Evolutionary conservation across 768 basidiomycete genomes (phyloP).

Genomic region (Leccinum pellstonianum): DNA sequence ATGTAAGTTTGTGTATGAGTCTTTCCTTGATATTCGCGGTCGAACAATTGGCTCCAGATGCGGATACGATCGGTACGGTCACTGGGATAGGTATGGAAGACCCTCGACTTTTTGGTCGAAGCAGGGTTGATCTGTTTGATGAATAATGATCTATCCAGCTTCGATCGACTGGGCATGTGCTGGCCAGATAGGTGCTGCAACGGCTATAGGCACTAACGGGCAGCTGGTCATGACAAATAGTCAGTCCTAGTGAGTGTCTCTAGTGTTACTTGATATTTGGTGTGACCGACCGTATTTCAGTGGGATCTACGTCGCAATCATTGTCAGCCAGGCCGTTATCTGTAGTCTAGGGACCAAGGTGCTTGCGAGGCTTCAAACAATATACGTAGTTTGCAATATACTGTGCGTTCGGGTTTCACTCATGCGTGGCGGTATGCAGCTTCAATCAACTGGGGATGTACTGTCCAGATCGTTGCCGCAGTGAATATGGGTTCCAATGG

Average conservation of each 20-base stretch:
- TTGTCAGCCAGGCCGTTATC: conserved; percentile 57
- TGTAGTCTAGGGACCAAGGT: conserved; percentile 64
- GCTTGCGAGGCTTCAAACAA: conserved; percentile 65
- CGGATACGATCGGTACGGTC: conserved; percentile 52
- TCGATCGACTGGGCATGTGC: conserved; percentile 65
- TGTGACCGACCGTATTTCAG: conserved; percentile 42
- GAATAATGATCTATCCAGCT: conserved; percentile 35
- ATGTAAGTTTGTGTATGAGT: conserved; percentile 37
- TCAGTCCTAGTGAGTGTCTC: conserved; percentile 45
- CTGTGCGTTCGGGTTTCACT: conserved; percentile 20
- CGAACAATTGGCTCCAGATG: conserved; percentile 26
- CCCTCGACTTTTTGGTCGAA: background rate
- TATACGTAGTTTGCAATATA: conserved; percentile 42
- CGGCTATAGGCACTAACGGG: conserved; percentile 47
- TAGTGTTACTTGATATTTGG: conserved; percentile 31
- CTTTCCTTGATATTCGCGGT: background rate
- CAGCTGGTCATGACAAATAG: conserved; percentile 34
- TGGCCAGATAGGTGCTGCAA: conserved; percentile 62
- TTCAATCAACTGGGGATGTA: conserved; percentile 63
- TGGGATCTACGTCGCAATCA: conserved; percentile 59
- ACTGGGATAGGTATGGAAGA: conserved; percentile 31
- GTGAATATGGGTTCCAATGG: conserved; percentile 50
- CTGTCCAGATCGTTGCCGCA: conserved; percentile 63
- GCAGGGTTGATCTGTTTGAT: conserved; percentile 31
- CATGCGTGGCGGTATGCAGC: conserved; percentile 28